Evolutionary conservation across 345 rosid genomes (phyloP).

Genomic region (Eucalyptus cladocalyx): DNA sequence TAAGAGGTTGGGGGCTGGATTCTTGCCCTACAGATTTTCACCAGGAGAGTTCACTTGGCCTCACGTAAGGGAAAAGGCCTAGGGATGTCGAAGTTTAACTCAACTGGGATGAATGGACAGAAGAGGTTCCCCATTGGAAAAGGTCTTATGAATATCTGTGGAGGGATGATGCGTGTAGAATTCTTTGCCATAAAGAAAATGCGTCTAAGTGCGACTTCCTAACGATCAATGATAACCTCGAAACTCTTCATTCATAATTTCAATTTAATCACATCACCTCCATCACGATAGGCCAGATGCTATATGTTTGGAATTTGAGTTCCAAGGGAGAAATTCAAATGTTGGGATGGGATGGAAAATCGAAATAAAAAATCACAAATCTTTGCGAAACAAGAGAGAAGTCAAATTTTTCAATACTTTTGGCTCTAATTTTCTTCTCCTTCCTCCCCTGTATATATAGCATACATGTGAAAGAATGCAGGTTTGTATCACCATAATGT

Average conservation of each 20-base stretch:
- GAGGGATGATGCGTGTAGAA: neutral
- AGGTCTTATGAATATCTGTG: neutral
- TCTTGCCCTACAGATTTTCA: neutral
- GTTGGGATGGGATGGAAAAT: neutral
- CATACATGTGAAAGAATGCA: neutral
- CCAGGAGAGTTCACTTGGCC: neutral
- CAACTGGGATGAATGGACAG: neutral
- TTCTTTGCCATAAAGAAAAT: neutral
- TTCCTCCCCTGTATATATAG: rapidly evolving
- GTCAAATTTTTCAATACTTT: neutral
- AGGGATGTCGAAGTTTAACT: neutral
- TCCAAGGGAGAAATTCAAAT: neutral
- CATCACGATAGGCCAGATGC: rapidly evolving
- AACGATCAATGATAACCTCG: neutral
- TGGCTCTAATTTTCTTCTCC: neutral
- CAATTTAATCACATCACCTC: neutral
- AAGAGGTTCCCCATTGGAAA: neutral
- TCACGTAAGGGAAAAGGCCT: neutral
- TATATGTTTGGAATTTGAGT: neutral
- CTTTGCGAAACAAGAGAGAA: rapidly evolving
- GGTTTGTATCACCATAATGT: neutral
- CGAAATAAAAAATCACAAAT: neutral
- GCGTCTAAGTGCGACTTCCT: neutral
- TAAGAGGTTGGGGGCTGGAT: neutral
- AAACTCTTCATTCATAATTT: rapidly evolving